Base-by-base conservation (phyloP, 345 rosid species). In the Moringa oleifera region DNA sequence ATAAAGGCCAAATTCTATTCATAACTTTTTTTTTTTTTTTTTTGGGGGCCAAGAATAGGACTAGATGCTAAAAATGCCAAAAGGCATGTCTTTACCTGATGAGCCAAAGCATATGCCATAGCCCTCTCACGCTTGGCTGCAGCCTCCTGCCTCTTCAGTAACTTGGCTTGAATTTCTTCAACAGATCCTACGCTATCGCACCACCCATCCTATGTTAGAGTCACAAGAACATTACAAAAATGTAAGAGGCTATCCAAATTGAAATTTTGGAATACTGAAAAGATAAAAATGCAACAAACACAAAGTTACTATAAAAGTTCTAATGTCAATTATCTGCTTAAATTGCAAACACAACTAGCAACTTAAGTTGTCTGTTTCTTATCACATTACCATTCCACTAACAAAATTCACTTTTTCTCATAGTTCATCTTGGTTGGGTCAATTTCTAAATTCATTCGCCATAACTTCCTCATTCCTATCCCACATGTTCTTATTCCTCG, bases 81-180 rank as follows among this genome's bases (percentile, higher is more conserved):
- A 41, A 5, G 1, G 47, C 37, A 33, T 33, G 5, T 11, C 37
- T 62, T 74, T 69, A 95, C 99, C 91, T 95, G 98, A 75, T 95
- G 98, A 25, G 99, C 84, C 71, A 95, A 68, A 70, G 99, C 98
- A 85, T 91, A 95, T 18, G 99, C 98, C 94, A 91, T 95, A 41
- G 99, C 96, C 71, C 99, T 89, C 81, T 95, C 99, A 54, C 99
- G 96, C 80, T 89, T 95, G 56, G 94, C 96, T 55, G 98, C 99
- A 79, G 99, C 99, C 77, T 87, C 96, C 81, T 95, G 96, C 69
- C 98, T 77, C 84, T 91, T 89, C 22, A 91, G 73, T 58, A 95
- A 74, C 79, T 95, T 95, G 64, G 94, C 72, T 81, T 95, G 98
- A 71, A 95, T 95, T 71, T 95, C 69, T 78, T 91, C 86, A 68